Evolutionary conservation across 1,284 basidiomycete genomes (phyloP).

Genomic region (Phylloboletellus chloephorus): DNA sequence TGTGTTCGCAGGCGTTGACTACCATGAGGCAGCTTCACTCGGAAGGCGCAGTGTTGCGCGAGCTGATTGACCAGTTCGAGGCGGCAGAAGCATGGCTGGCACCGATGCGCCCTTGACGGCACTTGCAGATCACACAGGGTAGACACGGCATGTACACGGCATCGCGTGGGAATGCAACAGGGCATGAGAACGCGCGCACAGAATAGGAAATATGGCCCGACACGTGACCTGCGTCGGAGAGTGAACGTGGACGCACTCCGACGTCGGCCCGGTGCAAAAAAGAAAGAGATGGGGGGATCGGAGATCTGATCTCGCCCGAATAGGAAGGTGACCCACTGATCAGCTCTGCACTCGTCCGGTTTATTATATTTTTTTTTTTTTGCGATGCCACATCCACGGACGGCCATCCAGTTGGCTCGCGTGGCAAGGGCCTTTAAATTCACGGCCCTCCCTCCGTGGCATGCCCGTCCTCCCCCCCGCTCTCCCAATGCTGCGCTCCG

Average conservation of each 20-base stretch:
- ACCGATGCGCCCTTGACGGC: conserved; percentile 75
- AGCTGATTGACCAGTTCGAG: conserved; percentile 92
- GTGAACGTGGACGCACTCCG: not conserved
- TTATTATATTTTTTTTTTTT: conserved; percentile 12
- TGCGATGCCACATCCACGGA: conserved; percentile 12
- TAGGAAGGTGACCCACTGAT: conserved; percentile 11
- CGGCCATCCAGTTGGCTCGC: conserved; percentile 24
- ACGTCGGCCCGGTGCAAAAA: not conserved
- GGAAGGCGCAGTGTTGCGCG: conserved; percentile 72
- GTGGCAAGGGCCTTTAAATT: conserved; percentile 27
- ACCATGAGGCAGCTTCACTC: conserved; percentile 86
- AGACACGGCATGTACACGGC: conserved; percentile 8
- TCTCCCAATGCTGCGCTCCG: conserved; percentile 29
- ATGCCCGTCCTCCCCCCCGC: conserved; percentile 5
- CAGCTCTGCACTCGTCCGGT: conserved; percentile 10
- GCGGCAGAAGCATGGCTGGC: conserved; percentile 89
- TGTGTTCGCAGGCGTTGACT: conserved; percentile 63
- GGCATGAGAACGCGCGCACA: conserved; percentile 17
- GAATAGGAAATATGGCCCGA: conserved; percentile 23
- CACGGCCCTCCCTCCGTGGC: not conserved
- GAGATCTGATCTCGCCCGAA: conserved; percentile 16
- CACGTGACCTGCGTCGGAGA: conserved; percentile 20
- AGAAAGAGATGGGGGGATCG: conserved; percentile 19
- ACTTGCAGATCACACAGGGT: conserved; percentile 5
- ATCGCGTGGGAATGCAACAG: conserved; percentile 4